These are phyloP conservation scores for Hymenoscyphus linearis DNA, from an alignment of 2,329 filamentous ascomycete species.

Conservation along the genomic window DNA sequence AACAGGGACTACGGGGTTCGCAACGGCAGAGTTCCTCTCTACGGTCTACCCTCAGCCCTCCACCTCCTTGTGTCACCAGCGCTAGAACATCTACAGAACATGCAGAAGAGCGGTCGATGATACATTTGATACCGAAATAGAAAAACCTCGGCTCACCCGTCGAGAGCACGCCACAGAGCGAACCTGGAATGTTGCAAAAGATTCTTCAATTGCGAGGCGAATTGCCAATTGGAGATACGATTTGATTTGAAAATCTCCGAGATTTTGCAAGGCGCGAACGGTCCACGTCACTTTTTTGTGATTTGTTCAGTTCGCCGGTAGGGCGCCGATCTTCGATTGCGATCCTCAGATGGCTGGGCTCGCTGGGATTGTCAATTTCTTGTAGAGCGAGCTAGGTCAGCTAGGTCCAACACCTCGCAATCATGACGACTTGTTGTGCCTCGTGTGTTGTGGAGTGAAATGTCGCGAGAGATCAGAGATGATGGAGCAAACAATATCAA, in stretches of 20 bases:
- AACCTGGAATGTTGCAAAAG: neutral
- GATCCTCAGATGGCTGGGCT: slow-evolving; percentile 1
- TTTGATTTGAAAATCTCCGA: neutral
- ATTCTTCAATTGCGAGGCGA: neutral
- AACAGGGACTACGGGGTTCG: no score
- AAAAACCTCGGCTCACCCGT: neutral
- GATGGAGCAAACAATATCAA: neutral
- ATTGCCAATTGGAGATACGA: neutral
- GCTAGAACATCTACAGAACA: slow-evolving; percentile 1
- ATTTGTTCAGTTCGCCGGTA: neutral
- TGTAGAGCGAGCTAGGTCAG: neutral
- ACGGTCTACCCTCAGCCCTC: no score
- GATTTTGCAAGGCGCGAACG: neutral
- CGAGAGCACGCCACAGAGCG: neutral
- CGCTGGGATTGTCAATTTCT: neutral
- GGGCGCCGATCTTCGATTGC: neutral
- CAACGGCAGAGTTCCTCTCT: neutral
- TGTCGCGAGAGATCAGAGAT: neutral
- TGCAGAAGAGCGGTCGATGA: neutral
- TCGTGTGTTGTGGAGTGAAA: neutral
- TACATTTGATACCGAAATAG: neutral
- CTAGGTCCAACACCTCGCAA: neutral
- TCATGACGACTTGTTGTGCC: neutral
- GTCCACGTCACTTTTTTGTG: neutral
- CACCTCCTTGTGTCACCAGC: neutral